Percentiles rank a stretch among this genome's conserved stretches.
Conservation (phyloP, 441 rosid genomes). For the Aquilaria agallochum region DNA sequence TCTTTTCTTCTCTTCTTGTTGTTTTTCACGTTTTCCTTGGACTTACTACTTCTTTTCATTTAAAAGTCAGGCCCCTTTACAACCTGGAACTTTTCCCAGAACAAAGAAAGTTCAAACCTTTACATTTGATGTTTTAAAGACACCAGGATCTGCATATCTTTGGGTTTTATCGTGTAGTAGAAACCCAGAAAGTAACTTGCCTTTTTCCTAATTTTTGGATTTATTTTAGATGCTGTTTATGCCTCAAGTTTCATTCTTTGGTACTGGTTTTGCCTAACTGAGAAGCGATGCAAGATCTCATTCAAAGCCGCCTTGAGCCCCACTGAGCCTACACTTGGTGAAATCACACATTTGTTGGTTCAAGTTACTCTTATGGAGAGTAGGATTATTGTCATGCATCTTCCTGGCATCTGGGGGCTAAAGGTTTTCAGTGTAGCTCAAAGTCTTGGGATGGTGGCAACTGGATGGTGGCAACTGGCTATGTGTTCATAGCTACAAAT, state of each 20-base stretch:
- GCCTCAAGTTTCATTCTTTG: slow-evolving; percentile 1
- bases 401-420: slow-evolving; percentile 44
- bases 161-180: too few relatives aligned
- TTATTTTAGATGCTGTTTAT: too few relatives aligned
- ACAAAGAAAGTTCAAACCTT: too few relatives aligned
- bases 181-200: too few relatives aligned
- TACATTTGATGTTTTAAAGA: too few relatives aligned
- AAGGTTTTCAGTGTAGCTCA: slow-evolving; percentile 56
- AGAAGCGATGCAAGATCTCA: slow-evolving; percentile 63
- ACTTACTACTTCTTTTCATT: too few relatives aligned
- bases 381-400: slow-evolving; percentile 66
- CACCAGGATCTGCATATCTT: too few relatives aligned
- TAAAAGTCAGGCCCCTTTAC: too few relatives aligned
- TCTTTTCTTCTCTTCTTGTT: too few relatives aligned
- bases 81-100: too few relatives aligned
- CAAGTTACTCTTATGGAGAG: slow-evolving; percentile 75
- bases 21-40: too few relatives aligned
- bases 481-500: slow-evolving; percentile 69
- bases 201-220: too few relatives aligned
- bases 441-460: slow-evolving; percentile 69
- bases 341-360: slow-evolving; percentile 61
- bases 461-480: slow-evolving; percentile 79
- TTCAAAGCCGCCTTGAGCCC: slow-evolving; percentile 66
- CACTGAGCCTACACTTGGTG: slow-evolving; percentile 36
- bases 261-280: slow-evolving; percentile 43